These are phyloP conservation scores for Saccharomycopsis babjevae DNA, from an alignment of 805 yeast genomes.

Conservation along the genomic window DNA sequence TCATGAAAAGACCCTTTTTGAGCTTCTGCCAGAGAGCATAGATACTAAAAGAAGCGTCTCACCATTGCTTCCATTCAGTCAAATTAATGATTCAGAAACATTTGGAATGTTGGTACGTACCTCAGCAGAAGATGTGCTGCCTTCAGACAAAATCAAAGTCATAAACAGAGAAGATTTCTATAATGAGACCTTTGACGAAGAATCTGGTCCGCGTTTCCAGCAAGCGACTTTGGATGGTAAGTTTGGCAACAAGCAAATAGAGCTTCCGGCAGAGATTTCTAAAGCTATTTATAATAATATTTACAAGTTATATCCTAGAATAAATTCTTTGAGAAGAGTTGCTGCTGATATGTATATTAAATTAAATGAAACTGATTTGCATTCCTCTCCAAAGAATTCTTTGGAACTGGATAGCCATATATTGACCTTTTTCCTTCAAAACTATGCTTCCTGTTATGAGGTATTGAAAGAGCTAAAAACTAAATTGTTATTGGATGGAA, in stretches of 20 bases:
- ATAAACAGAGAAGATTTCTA: conserved; percentile 29
- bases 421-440: conserved; percentile 70
- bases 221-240: conserved; percentile 49
- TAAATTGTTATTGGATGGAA: conserved; percentile 34
- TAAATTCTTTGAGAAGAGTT: conserved; percentile 42
- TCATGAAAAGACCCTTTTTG: neutral
- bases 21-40: neutral
- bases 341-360: conserved; percentile 47
- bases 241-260: conserved; percentile 39
- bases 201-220: conserved; percentile 35
- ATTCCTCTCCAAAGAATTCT: conserved; percentile 34
- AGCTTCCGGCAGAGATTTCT: conserved; percentile 47
- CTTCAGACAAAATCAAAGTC: conserved; percentile 21
- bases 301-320: conserved; percentile 50
- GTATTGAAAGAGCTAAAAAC: conserved; percentile 56
- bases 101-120: conserved; percentile 18
- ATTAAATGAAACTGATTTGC: conserved; percentile 44
- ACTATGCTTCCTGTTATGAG: conserved; percentile 60
- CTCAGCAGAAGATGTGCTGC: conserved; percentile 1
- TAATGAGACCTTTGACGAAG: conserved; percentile 24
- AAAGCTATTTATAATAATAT: conserved; percentile 56
- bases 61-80: conserved; percentile 7
- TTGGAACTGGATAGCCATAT: conserved; percentile 70
- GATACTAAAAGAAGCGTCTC: neutral
- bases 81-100: conserved; percentile 11